Evolutionary conservation across 257 asterid genomes (phyloP), one percentile per base, ranked within the genome.

Genomic region (Solanum chaucha): DNA sequence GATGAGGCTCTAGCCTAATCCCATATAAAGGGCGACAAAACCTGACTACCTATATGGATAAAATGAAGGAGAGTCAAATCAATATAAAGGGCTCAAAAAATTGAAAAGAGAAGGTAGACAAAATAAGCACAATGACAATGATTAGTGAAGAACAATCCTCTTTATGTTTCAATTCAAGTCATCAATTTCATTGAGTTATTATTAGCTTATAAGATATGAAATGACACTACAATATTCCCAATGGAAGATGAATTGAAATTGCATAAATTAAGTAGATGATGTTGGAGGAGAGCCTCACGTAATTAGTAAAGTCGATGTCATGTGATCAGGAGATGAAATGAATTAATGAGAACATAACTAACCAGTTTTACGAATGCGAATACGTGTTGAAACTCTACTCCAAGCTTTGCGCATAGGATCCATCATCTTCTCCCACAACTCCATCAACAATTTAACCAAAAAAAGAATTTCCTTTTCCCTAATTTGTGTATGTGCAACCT

Each of bases 301-400:
- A 9, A 61, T 4, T 61, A 0, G 1, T 61, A 61, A 22, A 22
- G 13, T 61, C 6, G 3, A 61, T 61, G 2, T 61, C 6, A 59
- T 8, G 5, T 58, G 10, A 19, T 58, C 5, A 58, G 1, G 26
- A 20, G 5, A 20, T 51, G 20, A 48, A 14, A 13, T 46, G 20
- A 51, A 44, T 44, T 44, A 44, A 51, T 51, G 1, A 51, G 8
- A 51, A 51, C 20, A 0, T 13, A 22, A 34, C 88, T 7, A 11
- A 96, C 99, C 98, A 30, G 93, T 36, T 91, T 90, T 91, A 64
- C 81, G 91, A 51, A 87, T 86, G 36, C 87, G 87, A 36, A 94
- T 44, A 41, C 88, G 88, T 75, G 59, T 86, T 9, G 95, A 93
- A 40, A 93, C 87, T 87, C 90, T 93, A 88, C 41, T 34, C 95